Evolutionary conservation across 2,329 filamentous ascomycete genomes (phyloP).

Genomic region (Diaporthe ampelina): DNA sequence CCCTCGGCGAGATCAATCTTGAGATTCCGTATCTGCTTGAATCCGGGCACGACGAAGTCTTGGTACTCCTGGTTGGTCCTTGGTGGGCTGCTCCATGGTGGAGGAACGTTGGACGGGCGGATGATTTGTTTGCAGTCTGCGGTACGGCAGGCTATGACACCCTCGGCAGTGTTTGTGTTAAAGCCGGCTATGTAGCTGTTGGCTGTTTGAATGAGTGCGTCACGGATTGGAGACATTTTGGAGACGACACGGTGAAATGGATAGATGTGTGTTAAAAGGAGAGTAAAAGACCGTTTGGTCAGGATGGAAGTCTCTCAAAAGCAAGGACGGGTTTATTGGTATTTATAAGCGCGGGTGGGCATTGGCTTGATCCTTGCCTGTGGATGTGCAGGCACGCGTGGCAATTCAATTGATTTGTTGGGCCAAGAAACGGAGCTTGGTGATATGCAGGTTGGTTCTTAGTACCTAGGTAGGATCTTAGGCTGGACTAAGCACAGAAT

Average conservation of each 20-base stretch:
- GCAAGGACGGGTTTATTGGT: background rate
- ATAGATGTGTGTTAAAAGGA: background rate
- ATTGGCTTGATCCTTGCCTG: background rate
- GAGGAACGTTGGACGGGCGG: constrained; percentile 23
- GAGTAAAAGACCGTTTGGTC: background rate
- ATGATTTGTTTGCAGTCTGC: constrained; percentile 34
- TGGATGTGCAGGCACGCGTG: background rate
- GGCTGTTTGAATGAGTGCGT: constrained; percentile 27
- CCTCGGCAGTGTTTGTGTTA: constrained; percentile 33
- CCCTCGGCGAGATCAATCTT: constrained; percentile 20
- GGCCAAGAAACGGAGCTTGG: too few species aligned
- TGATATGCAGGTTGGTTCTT: background rate
- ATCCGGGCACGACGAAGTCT: constrained; percentile 16
- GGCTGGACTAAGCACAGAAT: too few species aligned
- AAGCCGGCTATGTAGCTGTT: constrained; percentile 36
- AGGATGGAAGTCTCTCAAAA: background rate
- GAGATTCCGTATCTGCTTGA: constrained; percentile 19
- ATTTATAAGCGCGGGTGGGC: background rate
- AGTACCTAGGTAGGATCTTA: too few species aligned
- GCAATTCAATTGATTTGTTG: background rate
- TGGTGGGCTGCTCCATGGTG: constrained; percentile 32
- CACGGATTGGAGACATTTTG: constrained; percentile 23
- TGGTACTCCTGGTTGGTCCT: constrained; percentile 35
- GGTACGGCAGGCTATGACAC: constrained; percentile 33
- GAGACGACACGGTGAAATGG: background rate